Conservation (phyloP, 2,329 filamentous ascomycete genomes). For the Tolypocladium guangdongense region DNA sequence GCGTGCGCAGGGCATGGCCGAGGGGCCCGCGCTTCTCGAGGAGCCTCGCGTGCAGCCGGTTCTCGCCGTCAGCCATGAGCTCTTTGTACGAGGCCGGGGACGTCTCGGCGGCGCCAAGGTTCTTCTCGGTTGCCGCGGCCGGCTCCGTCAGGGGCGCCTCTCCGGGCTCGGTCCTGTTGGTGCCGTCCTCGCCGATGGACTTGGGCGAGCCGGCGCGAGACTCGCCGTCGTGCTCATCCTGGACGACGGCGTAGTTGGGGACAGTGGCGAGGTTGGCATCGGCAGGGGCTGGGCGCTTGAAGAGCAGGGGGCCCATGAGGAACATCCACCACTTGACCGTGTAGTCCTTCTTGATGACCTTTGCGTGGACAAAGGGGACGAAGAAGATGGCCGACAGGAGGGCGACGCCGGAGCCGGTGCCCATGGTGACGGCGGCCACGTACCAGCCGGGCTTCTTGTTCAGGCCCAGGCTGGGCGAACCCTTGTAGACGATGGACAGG, state of each 20-base stretch:
- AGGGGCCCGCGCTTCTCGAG: slow-evolving; percentile 56
- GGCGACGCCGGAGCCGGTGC: slow-evolving; percentile 48
- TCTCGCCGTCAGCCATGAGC: slow-evolving; percentile 44
- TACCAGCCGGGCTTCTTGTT: slow-evolving; percentile 57
- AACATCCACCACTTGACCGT: slow-evolving; percentile 53
- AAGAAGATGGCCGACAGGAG: slow-evolving; percentile 58
- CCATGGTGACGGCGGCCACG: slow-evolving; percentile 55
- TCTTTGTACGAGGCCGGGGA: slow-evolving; percentile 47
- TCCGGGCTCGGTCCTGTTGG: slow-evolving; percentile 11
- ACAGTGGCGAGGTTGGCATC: slow-evolving; percentile 46
- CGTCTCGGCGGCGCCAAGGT: slow-evolving; percentile 31
- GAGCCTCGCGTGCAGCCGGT: slow-evolving; percentile 26
- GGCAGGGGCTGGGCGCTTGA: slow-evolving; percentile 43
- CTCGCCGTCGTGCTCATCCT: slow-evolving; percentile 46
- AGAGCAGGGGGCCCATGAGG: slow-evolving; percentile 52
- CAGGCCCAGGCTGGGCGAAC: slow-evolving; percentile 56
- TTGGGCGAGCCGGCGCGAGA: slow-evolving; percentile 15
- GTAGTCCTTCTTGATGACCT: slow-evolving; percentile 58
- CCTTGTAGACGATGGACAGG: slow-evolving; percentile 72
- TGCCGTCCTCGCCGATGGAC: slow-evolving; percentile 18
- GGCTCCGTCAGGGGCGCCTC: slow-evolving; percentile 13
- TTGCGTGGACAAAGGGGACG: slow-evolving; percentile 56
- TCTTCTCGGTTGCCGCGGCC: slow-evolving; percentile 35
- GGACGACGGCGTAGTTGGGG: slow-evolving; percentile 68
- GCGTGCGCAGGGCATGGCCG: slow-evolving; percentile 73